A percentile compares a stretch with the other conserved stretches of the same genome.
Conservation (phyloP, 1,284 basidiomycete genomes). For the Sporisorium exsertum region DNA sequence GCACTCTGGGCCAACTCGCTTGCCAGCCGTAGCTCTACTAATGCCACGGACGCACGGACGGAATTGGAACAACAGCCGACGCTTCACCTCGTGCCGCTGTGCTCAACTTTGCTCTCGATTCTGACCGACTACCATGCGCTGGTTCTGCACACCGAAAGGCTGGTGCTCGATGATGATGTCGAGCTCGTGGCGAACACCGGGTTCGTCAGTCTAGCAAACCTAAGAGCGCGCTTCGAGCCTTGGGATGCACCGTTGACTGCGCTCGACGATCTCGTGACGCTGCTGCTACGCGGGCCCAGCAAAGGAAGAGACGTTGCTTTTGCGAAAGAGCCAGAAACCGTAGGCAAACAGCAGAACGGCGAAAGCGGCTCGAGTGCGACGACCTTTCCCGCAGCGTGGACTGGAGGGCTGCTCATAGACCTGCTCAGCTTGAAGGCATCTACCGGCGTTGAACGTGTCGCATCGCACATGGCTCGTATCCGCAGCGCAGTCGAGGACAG, state of each 20-base stretch:
- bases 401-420: conserved; percentile 54
- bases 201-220: conserved; percentile 51
- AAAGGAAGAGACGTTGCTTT: conserved; percentile 26
- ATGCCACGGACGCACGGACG: conserved; percentile 15
- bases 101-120: conserved; percentile 45
- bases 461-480: conserved; percentile 37
- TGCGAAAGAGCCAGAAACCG: conserved; percentile 11
- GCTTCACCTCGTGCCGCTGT: conserved; percentile 51
- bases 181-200: conserved; percentile 34
- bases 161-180: conserved; percentile 35
- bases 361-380: not conserved
- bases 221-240: conserved; percentile 43
- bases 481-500: conserved; percentile 49
- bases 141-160: conserved; percentile 42
- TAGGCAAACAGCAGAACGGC: not conserved
- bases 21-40: conserved; percentile 12
- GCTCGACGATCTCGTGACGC: conserved; percentile 40
- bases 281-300: conserved; percentile 30
- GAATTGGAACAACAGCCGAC: conserved; percentile 39
- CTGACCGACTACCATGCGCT: conserved; percentile 42
- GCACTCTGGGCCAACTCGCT: conserved; percentile 41
- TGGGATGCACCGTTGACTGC: conserved; percentile 52
- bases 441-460: conserved; percentile 44
- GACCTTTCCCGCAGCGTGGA: conserved; percentile 41
- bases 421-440: conserved; percentile 41